Conservation (phyloP, 2,329 filamentous ascomycete genomes). For the Fusarium annulatum region DNA sequence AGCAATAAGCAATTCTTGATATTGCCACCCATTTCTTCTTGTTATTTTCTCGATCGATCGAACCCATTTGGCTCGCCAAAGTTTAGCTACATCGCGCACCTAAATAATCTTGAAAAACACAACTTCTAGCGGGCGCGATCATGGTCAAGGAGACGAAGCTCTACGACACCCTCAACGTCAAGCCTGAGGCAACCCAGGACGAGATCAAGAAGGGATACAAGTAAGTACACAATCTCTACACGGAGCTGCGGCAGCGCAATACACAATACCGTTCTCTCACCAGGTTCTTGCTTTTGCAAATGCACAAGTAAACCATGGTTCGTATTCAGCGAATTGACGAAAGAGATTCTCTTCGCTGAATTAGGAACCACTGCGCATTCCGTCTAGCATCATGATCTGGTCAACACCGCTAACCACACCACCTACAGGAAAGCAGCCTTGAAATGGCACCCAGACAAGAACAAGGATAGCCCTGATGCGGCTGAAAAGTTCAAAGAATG, state of each 20-base stretch:
- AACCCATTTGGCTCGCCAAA: slow-evolving; percentile 4
- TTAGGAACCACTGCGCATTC: neutral
- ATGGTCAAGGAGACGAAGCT: slow-evolving; percentile 98
- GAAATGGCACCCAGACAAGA: slow-evolving; percentile 97
- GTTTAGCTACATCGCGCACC: slow-evolving; percentile 12
- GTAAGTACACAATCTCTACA: slow-evolving; percentile 59
- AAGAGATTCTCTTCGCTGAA: neutral
- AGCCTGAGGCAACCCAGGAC: slow-evolving; percentile 84
- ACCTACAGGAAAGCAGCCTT: slow-evolving; percentile 80
- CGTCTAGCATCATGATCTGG: neutral
- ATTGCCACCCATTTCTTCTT: slow-evolving; percentile 9
- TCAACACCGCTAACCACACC: slow-evolving; percentile 50
- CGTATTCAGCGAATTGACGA: neutral
- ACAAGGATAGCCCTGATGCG: slow-evolving; percentile 87
- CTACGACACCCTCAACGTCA: slow-evolving; percentile 86
- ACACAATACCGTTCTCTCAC: neutral
- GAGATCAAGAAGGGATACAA: slow-evolving; percentile 98
- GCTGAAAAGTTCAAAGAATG: slow-evolving; percentile 98
- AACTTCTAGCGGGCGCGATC: slow-evolving; percentile 48
- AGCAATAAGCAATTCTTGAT: slow-evolving; percentile 18
- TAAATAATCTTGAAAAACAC: slow-evolving; percentile 3
- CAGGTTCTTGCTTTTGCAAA: neutral
- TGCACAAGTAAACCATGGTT: neutral
- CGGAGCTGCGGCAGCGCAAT: neutral
- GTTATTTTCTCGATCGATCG: slow-evolving; percentile 15